Conservation (phyloP, 2,329 filamentous ascomycete species). For the Trichoderma asperellum region DNA sequence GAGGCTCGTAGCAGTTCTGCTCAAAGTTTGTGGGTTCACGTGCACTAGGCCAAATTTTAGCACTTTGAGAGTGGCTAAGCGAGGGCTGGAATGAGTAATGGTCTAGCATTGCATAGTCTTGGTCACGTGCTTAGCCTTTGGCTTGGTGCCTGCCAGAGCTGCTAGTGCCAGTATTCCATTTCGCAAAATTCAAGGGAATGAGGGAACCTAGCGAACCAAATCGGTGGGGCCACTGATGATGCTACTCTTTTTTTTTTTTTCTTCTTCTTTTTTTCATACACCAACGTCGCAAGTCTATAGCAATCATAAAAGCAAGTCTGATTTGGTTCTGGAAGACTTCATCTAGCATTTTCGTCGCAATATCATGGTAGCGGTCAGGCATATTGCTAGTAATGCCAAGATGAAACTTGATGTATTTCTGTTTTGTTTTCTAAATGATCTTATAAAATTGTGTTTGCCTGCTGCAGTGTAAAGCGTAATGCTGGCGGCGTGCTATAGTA, state of each 20-base stretch:
- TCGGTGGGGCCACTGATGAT: background rate
- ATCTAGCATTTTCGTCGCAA: background rate
- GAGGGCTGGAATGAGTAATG: slow-evolving; percentile 46
- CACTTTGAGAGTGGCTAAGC: slow-evolving; percentile 41
- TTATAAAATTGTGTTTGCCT: background rate
- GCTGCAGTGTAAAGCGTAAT: background rate
- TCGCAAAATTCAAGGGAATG: background rate
- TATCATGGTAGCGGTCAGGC: background rate
- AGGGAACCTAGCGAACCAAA: background rate
- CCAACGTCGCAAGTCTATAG: background rate
- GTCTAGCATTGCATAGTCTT: background rate
- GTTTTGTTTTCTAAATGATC: background rate
- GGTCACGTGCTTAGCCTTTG: slow-evolving; percentile 31
- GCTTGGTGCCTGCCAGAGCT: background rate
- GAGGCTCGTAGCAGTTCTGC: slow-evolving; percentile 41
- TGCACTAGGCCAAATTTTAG: slow-evolving; percentile 40
- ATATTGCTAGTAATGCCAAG: background rate
- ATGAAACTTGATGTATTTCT: background rate
- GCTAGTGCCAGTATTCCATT: too few species aligned
- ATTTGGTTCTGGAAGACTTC: background rate
- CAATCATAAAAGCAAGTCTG: background rate
- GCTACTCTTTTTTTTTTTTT: background rate
- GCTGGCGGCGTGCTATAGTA: background rate
- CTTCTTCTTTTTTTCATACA: too few species aligned
- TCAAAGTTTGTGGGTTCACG: slow-evolving; percentile 50